A percentile compares a stretch with the other conserved stretches of the same genome.
Conservation (phyloP, 306 rosid species). For the Gillenia trifoliata region DNA sequence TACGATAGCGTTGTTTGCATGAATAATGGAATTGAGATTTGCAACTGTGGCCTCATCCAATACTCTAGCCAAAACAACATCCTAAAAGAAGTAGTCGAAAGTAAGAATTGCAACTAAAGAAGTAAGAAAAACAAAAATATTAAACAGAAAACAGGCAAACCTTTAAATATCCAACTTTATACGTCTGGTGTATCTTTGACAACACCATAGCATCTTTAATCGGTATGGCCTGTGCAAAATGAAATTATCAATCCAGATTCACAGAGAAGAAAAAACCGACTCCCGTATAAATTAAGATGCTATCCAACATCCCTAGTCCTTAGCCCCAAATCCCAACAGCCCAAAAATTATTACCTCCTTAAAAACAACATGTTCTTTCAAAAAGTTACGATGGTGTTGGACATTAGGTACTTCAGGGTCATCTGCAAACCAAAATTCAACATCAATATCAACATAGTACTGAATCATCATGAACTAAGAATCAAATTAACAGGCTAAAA, state of each 20-base stretch:
- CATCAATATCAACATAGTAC: conserved; percentile 4
- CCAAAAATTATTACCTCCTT: conserved; percentile 66
- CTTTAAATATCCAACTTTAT: conserved; percentile 92
- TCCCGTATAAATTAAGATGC: neutral
- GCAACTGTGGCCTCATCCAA: conserved; percentile 82
- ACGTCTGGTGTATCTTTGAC: conserved; percentile 95
- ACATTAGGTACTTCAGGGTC: conserved; percentile 68
- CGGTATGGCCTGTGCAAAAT: conserved; percentile 70
- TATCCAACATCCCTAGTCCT: conserved; percentile 7
- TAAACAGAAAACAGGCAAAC: conserved; percentile 31
- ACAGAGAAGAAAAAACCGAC: neutral
- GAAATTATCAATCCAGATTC: conserved; percentile 4
- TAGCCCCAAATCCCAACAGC: neutral
- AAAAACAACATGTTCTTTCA: conserved; percentile 83
- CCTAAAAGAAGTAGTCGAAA: conserved; percentile 46
- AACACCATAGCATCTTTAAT: conserved; percentile 69
- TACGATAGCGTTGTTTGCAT: conserved; percentile 78
- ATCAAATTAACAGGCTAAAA: conserved; percentile 3
- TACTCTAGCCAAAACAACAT: conserved; percentile 83
- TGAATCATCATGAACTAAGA: conserved; percentile 11
- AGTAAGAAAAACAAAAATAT: neutral
- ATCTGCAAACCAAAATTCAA: conserved; percentile 48
- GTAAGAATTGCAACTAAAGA: conserved; percentile 26
- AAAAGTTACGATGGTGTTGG: conserved; percentile 77
- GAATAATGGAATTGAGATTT: conserved; percentile 81